Percentiles rank a stretch among this genome's conserved stretches.
These are phyloP conservation scores for Trifolium repens DNA, from an alignment of 306 rosid species.

Conservation along the genomic window DNA sequence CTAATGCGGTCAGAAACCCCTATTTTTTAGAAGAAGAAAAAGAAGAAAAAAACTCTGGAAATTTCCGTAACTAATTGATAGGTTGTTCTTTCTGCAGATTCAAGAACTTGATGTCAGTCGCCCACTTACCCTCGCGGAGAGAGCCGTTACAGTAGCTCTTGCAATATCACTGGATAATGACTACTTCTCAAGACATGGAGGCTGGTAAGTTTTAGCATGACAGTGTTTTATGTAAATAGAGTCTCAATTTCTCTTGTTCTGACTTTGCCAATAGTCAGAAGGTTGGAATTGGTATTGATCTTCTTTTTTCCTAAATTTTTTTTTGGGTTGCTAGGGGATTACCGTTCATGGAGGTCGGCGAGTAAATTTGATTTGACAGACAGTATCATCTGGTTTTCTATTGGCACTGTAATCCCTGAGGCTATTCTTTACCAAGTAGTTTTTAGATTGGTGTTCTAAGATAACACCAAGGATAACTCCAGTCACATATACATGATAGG, in stretches of 20 bases:
- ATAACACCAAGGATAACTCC: conserved; percentile 7
- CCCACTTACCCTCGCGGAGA: conserved; percentile 75
- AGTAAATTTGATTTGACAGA: conserved; percentile 50
- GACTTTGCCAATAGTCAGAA: conserved; percentile 31
- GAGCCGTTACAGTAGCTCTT: conserved; percentile 96
- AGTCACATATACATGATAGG: not conserved
- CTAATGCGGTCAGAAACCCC: conserved; percentile 57
- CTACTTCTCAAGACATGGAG: conserved; percentile 92
- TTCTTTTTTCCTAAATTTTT: conserved; percentile 13
- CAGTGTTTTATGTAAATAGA: conserved; percentile 15
- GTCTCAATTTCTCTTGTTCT: conserved; percentile 33
- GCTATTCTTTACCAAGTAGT: conserved; percentile 37
- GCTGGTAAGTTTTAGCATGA: conserved; percentile 74
- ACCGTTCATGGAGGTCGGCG: conserved; percentile 61
- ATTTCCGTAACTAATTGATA: conserved; percentile 17
- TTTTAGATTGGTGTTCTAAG: conserved; percentile 30
- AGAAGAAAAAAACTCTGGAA: conserved; percentile 5
- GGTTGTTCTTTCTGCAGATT: conserved; percentile 55
- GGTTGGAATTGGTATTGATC: conserved; percentile 36
- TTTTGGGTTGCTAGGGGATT: conserved; percentile 58
- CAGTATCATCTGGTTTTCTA: conserved; percentile 28
- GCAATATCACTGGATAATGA: conserved; percentile 98
- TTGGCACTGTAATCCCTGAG: conserved; percentile 33
- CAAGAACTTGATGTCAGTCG: conserved; percentile 81
- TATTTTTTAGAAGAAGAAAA: not conserved